A percentile compares a stretch with the other conserved stretches of the same genome.
phyloP scores from a whole-genome alignment of 2,329 filamentous ascomycete genomes.

The Cladorrhinum sp. region DNA sequence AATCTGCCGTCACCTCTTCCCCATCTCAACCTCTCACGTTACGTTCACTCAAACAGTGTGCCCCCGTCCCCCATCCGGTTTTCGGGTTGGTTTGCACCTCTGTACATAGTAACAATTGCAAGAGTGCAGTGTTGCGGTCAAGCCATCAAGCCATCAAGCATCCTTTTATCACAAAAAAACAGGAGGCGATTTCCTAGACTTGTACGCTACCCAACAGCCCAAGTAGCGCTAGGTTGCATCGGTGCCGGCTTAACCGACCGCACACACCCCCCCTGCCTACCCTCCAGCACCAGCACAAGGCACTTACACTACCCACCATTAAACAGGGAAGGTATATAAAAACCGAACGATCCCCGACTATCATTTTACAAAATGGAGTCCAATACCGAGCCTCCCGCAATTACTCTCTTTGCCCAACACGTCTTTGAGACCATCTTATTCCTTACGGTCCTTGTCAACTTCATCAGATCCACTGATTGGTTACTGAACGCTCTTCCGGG shows the following conservation, averaged over 20 bases:
- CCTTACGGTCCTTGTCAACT: slow-evolving; percentile 4
- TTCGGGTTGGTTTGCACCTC: not conserved
- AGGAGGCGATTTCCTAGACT: not conserved
- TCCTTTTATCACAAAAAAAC: not conserved
- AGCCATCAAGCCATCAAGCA: not conserved
- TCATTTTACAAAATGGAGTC: not conserved
- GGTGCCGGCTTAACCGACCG: not conserved
- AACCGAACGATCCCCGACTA: not conserved
- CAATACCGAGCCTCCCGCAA: not conserved
- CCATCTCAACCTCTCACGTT: not conserved
- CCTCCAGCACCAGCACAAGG: too few relatives aligned
- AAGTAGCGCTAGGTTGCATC: not conserved
- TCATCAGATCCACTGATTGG: not conserved
- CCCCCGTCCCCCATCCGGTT: too few relatives aligned
- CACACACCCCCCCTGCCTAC: too few relatives aligned
- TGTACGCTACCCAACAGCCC: not conserved
- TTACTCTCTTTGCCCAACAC: not conserved
- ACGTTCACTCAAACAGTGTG: too few relatives aligned
- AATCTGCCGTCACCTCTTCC: not conserved
- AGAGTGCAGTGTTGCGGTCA: not conserved
- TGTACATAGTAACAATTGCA: not conserved
- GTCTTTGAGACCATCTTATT: not conserved
- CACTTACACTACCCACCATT: not conserved
- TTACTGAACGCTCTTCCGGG: not conserved
- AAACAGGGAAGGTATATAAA: not conserved